Conservation (phyloP, 1,284 basidiomycete species). For the Naganishia cerealis region DNA sequence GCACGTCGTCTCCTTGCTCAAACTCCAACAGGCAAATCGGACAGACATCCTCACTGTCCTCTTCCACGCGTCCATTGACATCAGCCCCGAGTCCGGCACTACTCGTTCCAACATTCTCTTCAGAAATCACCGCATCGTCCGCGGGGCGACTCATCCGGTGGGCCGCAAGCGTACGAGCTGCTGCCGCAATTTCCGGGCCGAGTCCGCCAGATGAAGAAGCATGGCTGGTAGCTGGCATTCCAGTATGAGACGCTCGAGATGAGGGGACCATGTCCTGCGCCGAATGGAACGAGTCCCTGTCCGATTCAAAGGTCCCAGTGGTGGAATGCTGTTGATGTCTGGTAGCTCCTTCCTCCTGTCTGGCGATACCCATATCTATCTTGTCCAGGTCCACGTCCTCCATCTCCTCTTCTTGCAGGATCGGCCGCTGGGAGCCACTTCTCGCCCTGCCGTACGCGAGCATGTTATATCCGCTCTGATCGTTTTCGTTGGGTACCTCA, state of each 20-base stretch:
- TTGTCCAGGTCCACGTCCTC: slow-evolving; percentile 20
- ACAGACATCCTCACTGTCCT: slow-evolving; percentile 62
- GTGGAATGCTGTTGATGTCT: slow-evolving; percentile 14
- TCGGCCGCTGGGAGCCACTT: slow-evolving; percentile 2
- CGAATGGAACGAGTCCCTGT: slow-evolving; percentile 31
- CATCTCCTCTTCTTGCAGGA: slow-evolving; percentile 3
- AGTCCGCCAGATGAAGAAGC: slow-evolving; percentile 5
- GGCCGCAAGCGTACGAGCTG: slow-evolving; percentile 30
- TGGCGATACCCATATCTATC: slow-evolving; percentile 2
- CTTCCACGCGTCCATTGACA: not conserved
- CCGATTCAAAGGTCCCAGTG: slow-evolving; percentile 18
- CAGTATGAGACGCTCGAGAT: slow-evolving; percentile 17
- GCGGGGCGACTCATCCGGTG: slow-evolving; percentile 13
- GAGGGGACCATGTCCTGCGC: slow-evolving; percentile 28
- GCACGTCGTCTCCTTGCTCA: slow-evolving; percentile 83
- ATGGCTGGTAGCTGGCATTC: not conserved
- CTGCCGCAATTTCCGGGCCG: slow-evolving; percentile 33
- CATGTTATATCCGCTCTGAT: slow-evolving; percentile 2
- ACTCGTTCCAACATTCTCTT: slow-evolving; percentile 6
- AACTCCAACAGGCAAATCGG: slow-evolving; percentile 92
- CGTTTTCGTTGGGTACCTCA: not conserved
- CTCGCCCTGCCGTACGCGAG: slow-evolving; percentile 16
- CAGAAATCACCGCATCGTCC: not conserved
- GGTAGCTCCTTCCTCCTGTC: not conserved
- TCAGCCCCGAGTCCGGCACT: not conserved